Percentiles rank a stretch among this genome's conserved stretches.
These are phyloP conservation scores for Fusarium sp. DNA, from an alignment of 2,329 filamentous ascomycete genomes.

Conservation along the genomic window DNA sequence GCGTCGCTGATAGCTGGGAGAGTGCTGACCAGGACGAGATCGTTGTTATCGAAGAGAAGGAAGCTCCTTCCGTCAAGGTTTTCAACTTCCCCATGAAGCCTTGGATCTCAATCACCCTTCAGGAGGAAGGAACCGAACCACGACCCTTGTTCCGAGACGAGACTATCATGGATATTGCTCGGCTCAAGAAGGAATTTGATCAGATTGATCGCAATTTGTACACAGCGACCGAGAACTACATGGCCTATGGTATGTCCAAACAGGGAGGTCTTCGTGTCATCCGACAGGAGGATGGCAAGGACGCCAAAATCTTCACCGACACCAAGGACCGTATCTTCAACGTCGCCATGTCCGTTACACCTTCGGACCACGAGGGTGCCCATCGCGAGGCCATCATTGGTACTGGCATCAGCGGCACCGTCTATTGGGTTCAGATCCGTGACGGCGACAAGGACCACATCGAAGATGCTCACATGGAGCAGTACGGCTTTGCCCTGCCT, in stretches of 20 bases:
- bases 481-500: slow-evolving; percentile 89
- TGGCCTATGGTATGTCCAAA: slow-evolving; percentile 94
- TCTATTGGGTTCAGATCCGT: slow-evolving; percentile 93
- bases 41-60: slow-evolving; percentile 75
- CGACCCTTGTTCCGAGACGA: slow-evolving; percentile 79
- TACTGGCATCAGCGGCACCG: slow-evolving; percentile 92
- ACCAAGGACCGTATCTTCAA: slow-evolving; percentile 96
- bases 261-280: slow-evolving; percentile 94
- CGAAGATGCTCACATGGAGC: slow-evolving; percentile 82
- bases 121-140: slow-evolving; percentile 66
- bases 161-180: slow-evolving; percentile 90
- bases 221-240: slow-evolving; percentile 89
- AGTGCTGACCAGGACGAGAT: slow-evolving; percentile 82
- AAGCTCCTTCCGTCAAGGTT: slow-evolving; percentile 77
- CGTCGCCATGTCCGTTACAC: slow-evolving; percentile 82
- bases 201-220: slow-evolving; percentile 95
- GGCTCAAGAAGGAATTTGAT: slow-evolving; percentile 97
- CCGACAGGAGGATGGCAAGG: slow-evolving; percentile 90
- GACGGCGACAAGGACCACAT: slow-evolving; percentile 83
- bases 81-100: slow-evolving; percentile 98
- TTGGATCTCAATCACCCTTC: slow-evolving; percentile 89
- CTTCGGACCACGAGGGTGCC: slow-evolving; percentile 66
- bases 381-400: slow-evolving; percentile 87
- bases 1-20: slow-evolving; percentile 90
- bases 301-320: slow-evolving; percentile 91